Evolutionary conservation across 768 basidiomycete species (phyloP).

Genomic region (Lentinula detonsa): DNA sequence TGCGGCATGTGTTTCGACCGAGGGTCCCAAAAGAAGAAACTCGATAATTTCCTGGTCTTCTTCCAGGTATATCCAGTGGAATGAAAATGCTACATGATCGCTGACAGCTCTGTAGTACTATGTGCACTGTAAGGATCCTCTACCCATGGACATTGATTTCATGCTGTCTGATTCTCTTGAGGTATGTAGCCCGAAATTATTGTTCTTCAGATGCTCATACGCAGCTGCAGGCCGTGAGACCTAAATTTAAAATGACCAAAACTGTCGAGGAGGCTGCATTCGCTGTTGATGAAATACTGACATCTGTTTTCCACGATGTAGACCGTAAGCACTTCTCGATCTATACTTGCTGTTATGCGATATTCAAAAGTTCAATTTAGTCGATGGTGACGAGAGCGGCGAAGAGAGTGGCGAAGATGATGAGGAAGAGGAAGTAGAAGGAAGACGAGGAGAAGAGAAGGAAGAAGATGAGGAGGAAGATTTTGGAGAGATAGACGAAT

Average conservation of each 20-base stretch:
- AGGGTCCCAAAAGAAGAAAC: constrained; percentile 85
- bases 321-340: constrained; percentile 34
- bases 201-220: background rate
- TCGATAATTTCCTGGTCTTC: constrained; percentile 88
- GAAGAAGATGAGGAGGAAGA: constrained; percentile 59
- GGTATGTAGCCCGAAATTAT: constrained; percentile 32
- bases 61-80: constrained; percentile 64
- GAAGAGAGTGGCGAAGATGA: constrained; percentile 46
- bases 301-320: constrained; percentile 43
- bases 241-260: constrained; percentile 66
- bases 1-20: constrained; percentile 98
- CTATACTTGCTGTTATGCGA: constrained; percentile 4
- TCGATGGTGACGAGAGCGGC: constrained; percentile 47
- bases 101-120: constrained; percentile 56
- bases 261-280: constrained; percentile 79
- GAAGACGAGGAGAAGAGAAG: constrained; percentile 34
- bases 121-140: constrained; percentile 75
- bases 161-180: constrained; percentile 95
- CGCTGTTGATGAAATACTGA: constrained; percentile 90
- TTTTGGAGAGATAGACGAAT: constrained; percentile 48
- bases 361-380: background rate
- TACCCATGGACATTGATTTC: constrained; percentile 99
- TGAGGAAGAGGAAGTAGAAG: constrained; percentile 39
- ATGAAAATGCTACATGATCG: background rate
- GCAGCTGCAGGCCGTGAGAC: constrained; percentile 67